Percentiles rank a stretch among this genome's conserved stretches.
These are phyloP conservation scores for Emydomyces testavorans DNA, from an alignment of 2,329 filamentous ascomycete species.

Conservation along the genomic window DNA sequence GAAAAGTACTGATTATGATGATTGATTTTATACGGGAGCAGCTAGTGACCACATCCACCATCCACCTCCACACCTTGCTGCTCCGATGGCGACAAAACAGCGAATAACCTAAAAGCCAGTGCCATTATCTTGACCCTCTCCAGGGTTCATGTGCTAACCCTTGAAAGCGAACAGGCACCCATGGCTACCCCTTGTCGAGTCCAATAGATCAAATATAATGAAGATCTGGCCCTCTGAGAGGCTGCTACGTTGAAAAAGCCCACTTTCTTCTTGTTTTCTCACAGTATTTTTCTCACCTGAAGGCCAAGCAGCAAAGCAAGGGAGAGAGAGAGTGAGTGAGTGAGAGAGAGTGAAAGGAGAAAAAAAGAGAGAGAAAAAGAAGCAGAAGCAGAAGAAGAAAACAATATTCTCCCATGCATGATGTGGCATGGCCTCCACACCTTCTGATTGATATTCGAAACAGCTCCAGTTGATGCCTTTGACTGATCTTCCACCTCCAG, in stretches of 20 bases:
- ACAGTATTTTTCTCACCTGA: too few relatives aligned
- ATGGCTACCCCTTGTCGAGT: background rate
- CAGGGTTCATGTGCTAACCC: background rate
- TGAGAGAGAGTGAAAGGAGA: background rate
- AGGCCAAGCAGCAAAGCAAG: too few relatives aligned
- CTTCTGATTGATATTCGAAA: background rate
- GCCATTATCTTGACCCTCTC: background rate
- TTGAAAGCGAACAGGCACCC: background rate
- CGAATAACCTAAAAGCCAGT: background rate
- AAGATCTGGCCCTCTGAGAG: background rate
- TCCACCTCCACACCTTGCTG: background rate
- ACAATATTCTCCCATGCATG: background rate
- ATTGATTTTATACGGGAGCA: too few relatives aligned
- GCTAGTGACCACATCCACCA: background rate
- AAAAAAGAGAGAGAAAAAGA: background rate
- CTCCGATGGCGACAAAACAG: background rate
- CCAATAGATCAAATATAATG: background rate
- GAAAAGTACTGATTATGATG: too few relatives aligned
- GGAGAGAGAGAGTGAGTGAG: too few relatives aligned
- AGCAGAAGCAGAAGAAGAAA: background rate
- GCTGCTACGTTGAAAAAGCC: background rate
- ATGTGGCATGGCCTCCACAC: constrained; percentile 11
- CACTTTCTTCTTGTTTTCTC: background rate
- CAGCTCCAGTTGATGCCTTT: background rate
- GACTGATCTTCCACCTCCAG: background rate